These are phyloP conservation scores for Tetracladium setigerum DNA, from an alignment of 495 filamentous ascomycete species.

Conservation along the genomic window DNA sequence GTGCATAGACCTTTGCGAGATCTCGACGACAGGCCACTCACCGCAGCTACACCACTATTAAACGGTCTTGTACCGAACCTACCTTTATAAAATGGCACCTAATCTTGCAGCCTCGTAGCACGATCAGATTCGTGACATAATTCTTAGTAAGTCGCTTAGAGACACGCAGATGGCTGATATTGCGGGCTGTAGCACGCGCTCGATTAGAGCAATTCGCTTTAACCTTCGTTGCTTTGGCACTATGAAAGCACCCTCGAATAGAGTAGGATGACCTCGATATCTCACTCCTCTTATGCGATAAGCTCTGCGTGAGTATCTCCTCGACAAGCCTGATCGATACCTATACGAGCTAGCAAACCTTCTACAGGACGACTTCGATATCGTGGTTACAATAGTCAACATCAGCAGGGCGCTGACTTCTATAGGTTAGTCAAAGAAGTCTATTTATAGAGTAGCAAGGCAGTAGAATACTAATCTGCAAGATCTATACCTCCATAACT, in stretches of 20 bases:
- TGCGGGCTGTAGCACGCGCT: constrained; percentile 20
- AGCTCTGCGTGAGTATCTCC: constrained; percentile 8
- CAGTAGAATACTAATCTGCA: constrained; percentile 25
- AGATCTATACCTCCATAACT: constrained; percentile 23
- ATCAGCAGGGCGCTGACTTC: constrained; percentile 18
- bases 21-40: too few relatives aligned
- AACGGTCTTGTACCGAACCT: too few relatives aligned
- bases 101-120: neutral
- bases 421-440: constrained; percentile 24
- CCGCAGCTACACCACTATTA: too few relatives aligned
- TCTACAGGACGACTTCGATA: constrained; percentile 22
- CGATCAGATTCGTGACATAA: constrained; percentile 19
- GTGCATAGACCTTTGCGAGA: too few relatives aligned
- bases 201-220: constrained; percentile 21
- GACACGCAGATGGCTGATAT: constrained; percentile 20
- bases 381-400: constrained; percentile 9
- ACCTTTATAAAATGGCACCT: neutral
- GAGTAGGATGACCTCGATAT: constrained; percentile 14
- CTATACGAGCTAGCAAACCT: constrained; percentile 25
- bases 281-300: constrained; percentile 24
- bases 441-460: constrained; percentile 17
- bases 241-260: constrained; percentile 22
- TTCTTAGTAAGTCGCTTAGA: constrained; percentile 18
- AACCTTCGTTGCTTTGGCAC: constrained; percentile 26
- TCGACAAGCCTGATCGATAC: constrained; percentile 10